Evolutionary conservation across 2,329 filamentous ascomycete species (phyloP).

Genomic region (Aureobasidium sp.): DNA sequence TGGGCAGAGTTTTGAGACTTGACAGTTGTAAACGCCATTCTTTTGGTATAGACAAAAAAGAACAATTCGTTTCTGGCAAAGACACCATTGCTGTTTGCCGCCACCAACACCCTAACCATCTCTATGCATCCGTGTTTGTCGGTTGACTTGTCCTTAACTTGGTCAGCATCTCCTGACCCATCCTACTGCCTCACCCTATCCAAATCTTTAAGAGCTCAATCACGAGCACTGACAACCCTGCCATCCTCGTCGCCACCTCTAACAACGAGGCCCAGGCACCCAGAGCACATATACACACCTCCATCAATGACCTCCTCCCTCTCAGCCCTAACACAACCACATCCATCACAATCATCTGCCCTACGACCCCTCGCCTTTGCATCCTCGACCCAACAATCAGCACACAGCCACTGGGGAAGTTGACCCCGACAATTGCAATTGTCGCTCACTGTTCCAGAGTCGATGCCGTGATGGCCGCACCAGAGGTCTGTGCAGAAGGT

Average conservation of each 20-base stretch:
- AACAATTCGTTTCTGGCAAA: not conserved
- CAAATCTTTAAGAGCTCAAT: too few species aligned
- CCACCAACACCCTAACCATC: not conserved
- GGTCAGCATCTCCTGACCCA: not conserved
- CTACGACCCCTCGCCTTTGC: not conserved
- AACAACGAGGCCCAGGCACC: not conserved
- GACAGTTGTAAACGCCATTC: not conserved
- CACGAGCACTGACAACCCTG: too few species aligned
- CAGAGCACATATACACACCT: not conserved
- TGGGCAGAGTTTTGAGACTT: slow-evolving; percentile 47
- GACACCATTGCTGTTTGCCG: too few species aligned
- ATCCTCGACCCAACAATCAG: not conserved
- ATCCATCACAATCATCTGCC: not conserved
- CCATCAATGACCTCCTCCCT: not conserved
- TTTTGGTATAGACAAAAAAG: not conserved
- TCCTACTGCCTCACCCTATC: not conserved
- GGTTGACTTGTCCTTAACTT: too few species aligned
- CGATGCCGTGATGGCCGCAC: not conserved
- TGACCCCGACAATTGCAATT: not conserved
- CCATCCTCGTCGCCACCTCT: not conserved
- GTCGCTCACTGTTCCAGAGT: not conserved
- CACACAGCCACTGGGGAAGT: not conserved
- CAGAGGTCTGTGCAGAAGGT: not conserved
- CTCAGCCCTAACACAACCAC: not conserved
- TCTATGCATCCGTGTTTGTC: too few species aligned